Evolutionary conservation across 208 protist species (phyloP).

Genomic region (Trypanosoma conorhini): DNA sequence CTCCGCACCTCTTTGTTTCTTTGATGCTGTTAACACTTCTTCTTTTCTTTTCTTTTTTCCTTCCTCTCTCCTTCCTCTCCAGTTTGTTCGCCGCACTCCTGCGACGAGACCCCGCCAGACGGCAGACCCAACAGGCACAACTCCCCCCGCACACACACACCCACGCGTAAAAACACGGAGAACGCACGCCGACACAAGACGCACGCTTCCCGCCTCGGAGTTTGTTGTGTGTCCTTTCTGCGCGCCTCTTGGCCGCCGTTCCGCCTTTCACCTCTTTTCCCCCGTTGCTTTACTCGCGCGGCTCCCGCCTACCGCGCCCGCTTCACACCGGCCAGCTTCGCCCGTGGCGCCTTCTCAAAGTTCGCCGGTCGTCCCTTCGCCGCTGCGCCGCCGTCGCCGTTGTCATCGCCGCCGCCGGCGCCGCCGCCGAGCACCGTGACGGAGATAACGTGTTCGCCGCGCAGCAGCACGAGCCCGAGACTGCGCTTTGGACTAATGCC

Average conservation of each 20-base stretch:
- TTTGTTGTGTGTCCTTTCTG: neutral
- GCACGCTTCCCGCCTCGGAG: neutral
- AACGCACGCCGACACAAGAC: neutral
- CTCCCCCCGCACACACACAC: neutral
- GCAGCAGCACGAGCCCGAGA: constrained; percentile 77
- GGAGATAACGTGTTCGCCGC: constrained; percentile 84
- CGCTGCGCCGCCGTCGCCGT: neutral
- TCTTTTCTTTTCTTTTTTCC: neutral
- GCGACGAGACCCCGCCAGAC: neutral
- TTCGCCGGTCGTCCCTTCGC: constrained; percentile 15
- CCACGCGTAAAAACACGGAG: neutral
- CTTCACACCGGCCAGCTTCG: constrained; percentile 46
- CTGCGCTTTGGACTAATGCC: constrained; percentile 49
- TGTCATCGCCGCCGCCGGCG: constrained; percentile 2
- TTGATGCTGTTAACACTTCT: neutral
- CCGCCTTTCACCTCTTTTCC: neutral
- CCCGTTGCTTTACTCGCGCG: neutral
- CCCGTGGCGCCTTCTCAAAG: constrained; percentile 47
- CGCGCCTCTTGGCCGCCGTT: no score
- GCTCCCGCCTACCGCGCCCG: constrained; percentile 23
- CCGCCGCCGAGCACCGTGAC: constrained; percentile 47
- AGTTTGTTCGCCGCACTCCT: neutral
- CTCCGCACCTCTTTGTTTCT: neutral
- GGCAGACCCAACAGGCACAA: neutral
- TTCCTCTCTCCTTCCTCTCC: neutral